Conservation (phyloP, 176 grass and related monocot species). For the Eragrostis curvula region DNA sequence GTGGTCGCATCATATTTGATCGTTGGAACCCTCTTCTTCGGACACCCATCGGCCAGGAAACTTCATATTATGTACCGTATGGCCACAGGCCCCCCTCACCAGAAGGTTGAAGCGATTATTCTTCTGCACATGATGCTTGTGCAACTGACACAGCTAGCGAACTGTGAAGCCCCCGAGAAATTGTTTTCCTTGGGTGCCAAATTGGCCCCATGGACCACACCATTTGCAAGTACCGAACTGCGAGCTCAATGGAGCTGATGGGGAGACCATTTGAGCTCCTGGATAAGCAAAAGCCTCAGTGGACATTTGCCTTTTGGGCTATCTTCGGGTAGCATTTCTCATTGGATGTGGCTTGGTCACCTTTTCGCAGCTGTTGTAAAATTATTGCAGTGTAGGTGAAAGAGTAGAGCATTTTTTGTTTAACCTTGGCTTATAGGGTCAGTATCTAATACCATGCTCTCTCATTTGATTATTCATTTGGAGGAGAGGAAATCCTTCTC, state of each 20-base stretch:
- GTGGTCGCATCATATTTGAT: slow-evolving; percentile 96
- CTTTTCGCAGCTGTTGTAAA: slow-evolving; percentile 53
- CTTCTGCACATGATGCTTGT: slow-evolving; percentile 37
- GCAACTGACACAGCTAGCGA: slow-evolving; percentile 34
- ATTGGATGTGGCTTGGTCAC: slow-evolving; percentile 29
- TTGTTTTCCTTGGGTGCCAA: slow-evolving; percentile 37
- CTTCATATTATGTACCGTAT: slow-evolving; percentile 40
- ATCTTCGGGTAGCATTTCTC: slow-evolving; percentile 30
- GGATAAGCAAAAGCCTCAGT: slow-evolving; percentile 21
- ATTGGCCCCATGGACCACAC: slow-evolving; percentile 34
- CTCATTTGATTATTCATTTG: slow-evolving; percentile 70
- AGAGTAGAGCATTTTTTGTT: slow-evolving; percentile 57
- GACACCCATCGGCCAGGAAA: slow-evolving; percentile 62
- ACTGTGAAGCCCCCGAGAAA: slow-evolving; percentile 31
- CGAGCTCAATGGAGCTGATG: slow-evolving; percentile 42
- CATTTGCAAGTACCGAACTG: slow-evolving; percentile 24
- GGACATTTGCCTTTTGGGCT: slow-evolving; percentile 16
- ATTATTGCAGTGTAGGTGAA: slow-evolving; percentile 56
- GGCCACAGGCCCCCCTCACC: slow-evolving; percentile 48
- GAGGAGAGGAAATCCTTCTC: slow-evolving; percentile 54
- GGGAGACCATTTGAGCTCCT: slow-evolving; percentile 14
- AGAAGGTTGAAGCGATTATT: slow-evolving; percentile 50
- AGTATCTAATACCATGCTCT: slow-evolving; percentile 57
- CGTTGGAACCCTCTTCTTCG: slow-evolving; percentile 71
- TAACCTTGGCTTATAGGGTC: slow-evolving; percentile 58